phyloP scores from a whole-genome alignment of 768 basidiomycete species.

The Kwoniella sp. region DNA sequence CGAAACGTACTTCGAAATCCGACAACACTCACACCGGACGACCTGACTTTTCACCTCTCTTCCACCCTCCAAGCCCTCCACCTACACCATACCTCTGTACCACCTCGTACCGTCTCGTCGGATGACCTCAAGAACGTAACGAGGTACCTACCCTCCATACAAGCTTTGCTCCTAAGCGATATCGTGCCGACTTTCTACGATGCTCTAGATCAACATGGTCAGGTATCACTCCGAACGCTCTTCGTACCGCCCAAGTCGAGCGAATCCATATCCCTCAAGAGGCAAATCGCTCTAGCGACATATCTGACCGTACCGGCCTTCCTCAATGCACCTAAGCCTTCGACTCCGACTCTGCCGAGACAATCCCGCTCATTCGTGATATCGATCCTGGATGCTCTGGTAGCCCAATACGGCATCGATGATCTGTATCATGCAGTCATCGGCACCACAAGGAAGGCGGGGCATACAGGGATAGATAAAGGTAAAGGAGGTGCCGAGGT shows the following conservation, averaged over 20 bases:
- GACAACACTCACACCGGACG: constrained; percentile 9
- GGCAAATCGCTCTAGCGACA: constrained; percentile 52
- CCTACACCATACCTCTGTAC: constrained; percentile 33
- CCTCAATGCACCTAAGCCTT: constrained; percentile 57
- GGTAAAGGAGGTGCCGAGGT: constrained; percentile 21
- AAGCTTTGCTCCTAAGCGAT: constrained; percentile 66
- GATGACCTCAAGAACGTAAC: constrained; percentile 22
- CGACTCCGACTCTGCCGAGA: constrained; percentile 12
- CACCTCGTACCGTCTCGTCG: not conserved
- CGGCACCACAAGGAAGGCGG: constrained; percentile 36
- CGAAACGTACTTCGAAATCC: constrained; percentile 36
- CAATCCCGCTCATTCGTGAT: constrained; percentile 59
- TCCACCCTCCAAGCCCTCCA: constrained; percentile 24
- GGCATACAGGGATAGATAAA: constrained; percentile 1
- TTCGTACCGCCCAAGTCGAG: constrained; percentile 57
- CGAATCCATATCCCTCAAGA: constrained; percentile 5
- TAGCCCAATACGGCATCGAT: constrained; percentile 69
- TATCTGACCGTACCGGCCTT: constrained; percentile 68
- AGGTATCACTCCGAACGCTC: constrained; percentile 66
- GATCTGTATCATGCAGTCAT: constrained; percentile 64
- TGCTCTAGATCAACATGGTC: constrained; percentile 59
- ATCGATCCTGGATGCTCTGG: constrained; percentile 63
- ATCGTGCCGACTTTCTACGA: constrained; percentile 72
- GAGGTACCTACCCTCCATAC: constrained; percentile 62
- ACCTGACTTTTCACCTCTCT: constrained; percentile 22